Conservation (phyloP, 257 asterid species). For the Craterostigma plantagineum region DNA sequence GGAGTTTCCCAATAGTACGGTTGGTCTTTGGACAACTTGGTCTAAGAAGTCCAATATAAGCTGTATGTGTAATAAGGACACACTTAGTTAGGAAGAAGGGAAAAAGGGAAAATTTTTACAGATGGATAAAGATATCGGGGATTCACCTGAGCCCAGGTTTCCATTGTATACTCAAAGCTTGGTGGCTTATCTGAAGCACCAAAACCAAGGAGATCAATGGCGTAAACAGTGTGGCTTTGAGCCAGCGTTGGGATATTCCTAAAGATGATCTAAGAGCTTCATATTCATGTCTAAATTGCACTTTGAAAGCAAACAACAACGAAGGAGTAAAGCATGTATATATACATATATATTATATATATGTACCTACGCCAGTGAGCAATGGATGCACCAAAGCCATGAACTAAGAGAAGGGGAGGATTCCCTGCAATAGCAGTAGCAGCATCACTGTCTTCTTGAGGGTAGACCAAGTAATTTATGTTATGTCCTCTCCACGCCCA, state of each 20-base stretch:
- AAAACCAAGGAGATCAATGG: conserved; percentile 86
- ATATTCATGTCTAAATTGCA: too few species aligned
- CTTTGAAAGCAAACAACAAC: conserved; percentile 5
- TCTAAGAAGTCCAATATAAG: conserved; percentile 64
- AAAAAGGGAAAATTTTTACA: background rate
- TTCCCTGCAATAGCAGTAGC: background rate
- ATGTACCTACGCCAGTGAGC: conserved; percentile 96
- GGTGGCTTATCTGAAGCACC: conserved; percentile 93
- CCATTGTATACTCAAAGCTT: conserved; percentile 67
- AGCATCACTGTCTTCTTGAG: conserved; percentile 9
- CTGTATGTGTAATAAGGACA: conserved; percentile 17
- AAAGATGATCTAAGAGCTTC: too few species aligned
- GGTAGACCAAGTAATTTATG: conserved; percentile 52
- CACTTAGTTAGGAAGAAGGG: conserved; percentile 5
- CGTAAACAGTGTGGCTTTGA: conserved; percentile 44
- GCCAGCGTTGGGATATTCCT: conserved; percentile 64
- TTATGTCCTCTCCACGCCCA: conserved; percentile 69
- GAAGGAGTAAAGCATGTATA: too few species aligned
- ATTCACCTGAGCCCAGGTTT: conserved; percentile 65
- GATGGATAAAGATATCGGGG: background rate
- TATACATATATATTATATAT: too few species aligned
- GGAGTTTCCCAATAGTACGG: conserved; percentile 73
- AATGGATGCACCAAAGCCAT: conserved; percentile 90
- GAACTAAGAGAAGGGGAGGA: conserved; percentile 63
- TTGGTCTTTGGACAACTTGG: conserved; percentile 53